phyloP scores from a whole-genome alignment of 2,329 filamentous ascomycete genomes.

The Hypoxylon sp. region DNA sequence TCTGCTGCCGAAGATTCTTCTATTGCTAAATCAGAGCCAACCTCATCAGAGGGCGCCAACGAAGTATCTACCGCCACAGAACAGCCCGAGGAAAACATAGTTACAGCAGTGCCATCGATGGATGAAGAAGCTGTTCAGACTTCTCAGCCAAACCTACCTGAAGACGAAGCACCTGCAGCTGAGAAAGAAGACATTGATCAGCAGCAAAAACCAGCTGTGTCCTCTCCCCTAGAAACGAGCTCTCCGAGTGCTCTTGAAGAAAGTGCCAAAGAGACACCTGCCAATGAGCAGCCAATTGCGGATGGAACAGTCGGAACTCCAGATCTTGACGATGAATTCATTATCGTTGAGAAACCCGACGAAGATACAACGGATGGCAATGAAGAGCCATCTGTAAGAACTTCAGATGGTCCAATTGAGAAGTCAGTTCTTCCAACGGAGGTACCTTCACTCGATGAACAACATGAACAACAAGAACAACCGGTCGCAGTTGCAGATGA shows the following conservation, averaged over 20 bases:
- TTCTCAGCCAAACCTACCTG: neutral
- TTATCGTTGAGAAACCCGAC: conserved; percentile 20
- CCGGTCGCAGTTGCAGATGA: neutral
- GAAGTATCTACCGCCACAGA: neutral
- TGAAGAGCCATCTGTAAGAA: neutral
- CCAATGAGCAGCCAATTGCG: neutral
- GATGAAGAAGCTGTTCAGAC: neutral
- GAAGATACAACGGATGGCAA: neutral
- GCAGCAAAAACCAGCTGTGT: neutral
- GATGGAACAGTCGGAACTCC: neutral
- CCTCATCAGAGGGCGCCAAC: neutral
- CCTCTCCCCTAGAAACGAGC: neutral
- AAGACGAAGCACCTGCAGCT: neutral
- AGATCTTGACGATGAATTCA: conserved; percentile 19
- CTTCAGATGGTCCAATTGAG: neutral
- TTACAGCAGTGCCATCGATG: neutral
- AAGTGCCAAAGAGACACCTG: neutral
- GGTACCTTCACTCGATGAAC: neutral
- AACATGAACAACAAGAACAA: neutral
- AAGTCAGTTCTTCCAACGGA: neutral
- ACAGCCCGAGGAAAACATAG: neutral
- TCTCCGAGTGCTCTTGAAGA: neutral
- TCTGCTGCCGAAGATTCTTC: neutral
- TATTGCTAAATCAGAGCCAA: neutral
- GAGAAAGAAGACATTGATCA: neutral